Conservation (phyloP, 2,329 filamentous ascomycete genomes). For the Knoxdaviesia capensis region DNA sequence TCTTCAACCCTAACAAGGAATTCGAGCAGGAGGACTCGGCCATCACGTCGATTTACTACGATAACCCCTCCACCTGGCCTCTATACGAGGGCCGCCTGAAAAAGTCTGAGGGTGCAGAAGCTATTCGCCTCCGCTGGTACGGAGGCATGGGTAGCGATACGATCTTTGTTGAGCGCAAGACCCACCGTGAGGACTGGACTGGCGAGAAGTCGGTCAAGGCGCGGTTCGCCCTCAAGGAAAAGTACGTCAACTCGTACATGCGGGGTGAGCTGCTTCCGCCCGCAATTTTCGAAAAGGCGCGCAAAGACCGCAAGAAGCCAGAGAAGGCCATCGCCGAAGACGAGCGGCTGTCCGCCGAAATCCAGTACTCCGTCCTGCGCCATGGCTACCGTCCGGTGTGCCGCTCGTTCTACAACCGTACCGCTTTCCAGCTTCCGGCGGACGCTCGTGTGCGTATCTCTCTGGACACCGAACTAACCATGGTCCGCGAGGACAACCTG, state of each 20-base stretch:
- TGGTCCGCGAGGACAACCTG: slow-evolving; percentile 88
- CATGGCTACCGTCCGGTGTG: slow-evolving; percentile 77
- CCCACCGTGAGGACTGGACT: slow-evolving; percentile 96
- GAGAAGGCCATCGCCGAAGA: slow-evolving; percentile 81
- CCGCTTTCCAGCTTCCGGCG: slow-evolving; percentile 89
- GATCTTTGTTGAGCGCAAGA: slow-evolving; percentile 95
- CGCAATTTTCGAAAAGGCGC: slow-evolving; percentile 87
- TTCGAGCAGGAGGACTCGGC: slow-evolving; percentile 80
- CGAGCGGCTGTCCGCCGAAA: slow-evolving; percentile 72
- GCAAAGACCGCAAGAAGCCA: slow-evolving; percentile 86
- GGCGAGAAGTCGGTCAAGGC: slow-evolving; percentile 98
- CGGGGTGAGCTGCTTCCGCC: slow-evolving; percentile 66
- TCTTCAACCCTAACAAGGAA: slow-evolving; percentile 95
- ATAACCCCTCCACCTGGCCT: slow-evolving; percentile 87
- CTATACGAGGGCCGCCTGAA: slow-evolving; percentile 86
- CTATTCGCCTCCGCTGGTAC: slow-evolving; percentile 92
- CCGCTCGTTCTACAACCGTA: slow-evolving; percentile 93
- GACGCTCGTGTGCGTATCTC: slow-evolving; percentile 94
- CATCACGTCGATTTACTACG: slow-evolving; percentile 97
- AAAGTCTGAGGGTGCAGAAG: slow-evolving; percentile 95
- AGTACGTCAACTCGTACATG: slow-evolving; percentile 86
- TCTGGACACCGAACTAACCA: slow-evolving; percentile 84
- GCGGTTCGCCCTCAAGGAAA: slow-evolving; percentile 86
- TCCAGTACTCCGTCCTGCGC: slow-evolving; percentile 83
- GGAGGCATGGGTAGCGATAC: slow-evolving; percentile 89